These are phyloP conservation scores for Aureobasidium sp. DNA, from an alignment of 2,329 filamentous ascomycete species.

Conservation along the genomic window DNA sequence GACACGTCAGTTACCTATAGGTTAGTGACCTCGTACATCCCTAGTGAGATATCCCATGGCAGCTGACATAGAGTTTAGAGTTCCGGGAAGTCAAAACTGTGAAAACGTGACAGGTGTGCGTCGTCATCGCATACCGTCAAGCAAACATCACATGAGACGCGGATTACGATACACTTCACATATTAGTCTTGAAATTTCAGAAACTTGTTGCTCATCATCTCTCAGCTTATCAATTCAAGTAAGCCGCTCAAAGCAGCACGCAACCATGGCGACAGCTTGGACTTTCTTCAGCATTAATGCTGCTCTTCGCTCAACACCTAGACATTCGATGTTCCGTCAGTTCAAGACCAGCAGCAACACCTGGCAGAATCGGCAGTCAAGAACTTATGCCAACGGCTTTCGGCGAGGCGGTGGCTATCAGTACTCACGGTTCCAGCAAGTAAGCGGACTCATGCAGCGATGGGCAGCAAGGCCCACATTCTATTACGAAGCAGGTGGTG, in stretches of 20 bases:
- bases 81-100: not conserved
- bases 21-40: too few relatives aligned
- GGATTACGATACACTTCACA: not conserved
- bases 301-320: not conserved
- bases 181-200: too few relatives aligned
- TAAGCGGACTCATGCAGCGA: constrained; percentile 19
- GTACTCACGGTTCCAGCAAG: constrained; percentile 26
- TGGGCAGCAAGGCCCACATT: constrained; percentile 40
- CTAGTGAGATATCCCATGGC: too few relatives aligned
- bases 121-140: not conserved
- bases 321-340: not conserved
- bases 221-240: not conserved
- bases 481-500: constrained; percentile 36
- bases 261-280: not conserved
- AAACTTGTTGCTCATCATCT: not conserved
- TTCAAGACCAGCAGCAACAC: not conserved
- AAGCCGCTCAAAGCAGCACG: not conserved
- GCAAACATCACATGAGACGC: not conserved
- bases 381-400: constrained; percentile 7
- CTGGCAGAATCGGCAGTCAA: not conserved
- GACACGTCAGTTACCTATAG: too few relatives aligned
- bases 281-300: not conserved
- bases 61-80: too few relatives aligned
- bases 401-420: constrained; percentile 19
- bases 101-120: not conserved